Evolutionary conservation across 768 basidiomycete genomes (phyloP).

Genomic region (Boletellus ananas): DNA sequence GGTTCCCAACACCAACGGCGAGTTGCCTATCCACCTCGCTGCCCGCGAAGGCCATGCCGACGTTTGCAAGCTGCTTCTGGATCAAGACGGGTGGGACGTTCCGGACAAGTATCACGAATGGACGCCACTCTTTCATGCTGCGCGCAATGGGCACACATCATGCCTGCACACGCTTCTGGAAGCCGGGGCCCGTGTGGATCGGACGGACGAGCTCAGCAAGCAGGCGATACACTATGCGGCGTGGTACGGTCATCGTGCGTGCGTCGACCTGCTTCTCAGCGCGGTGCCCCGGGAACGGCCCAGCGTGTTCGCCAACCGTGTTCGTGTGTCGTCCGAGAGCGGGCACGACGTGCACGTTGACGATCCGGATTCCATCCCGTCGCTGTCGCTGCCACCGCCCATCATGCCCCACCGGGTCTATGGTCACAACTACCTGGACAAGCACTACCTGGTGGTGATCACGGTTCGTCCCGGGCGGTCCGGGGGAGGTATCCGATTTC

Average conservation of each 20-base stretch:
- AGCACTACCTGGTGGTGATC: slow-evolving; percentile 79
- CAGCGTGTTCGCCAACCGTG: slow-evolving; percentile 14
- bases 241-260: slow-evolving; percentile 86
- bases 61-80: slow-evolving; percentile 75
- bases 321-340: slow-evolving; percentile 24
- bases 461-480: slow-evolving; percentile 47
- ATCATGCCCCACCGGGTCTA: slow-evolving; percentile 98
- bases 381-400: slow-evolving; percentile 92
- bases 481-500: slow-evolving; percentile 57
- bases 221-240: slow-evolving; percentile 90
- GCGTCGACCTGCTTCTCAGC: slow-evolving; percentile 57
- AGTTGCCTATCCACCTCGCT: slow-evolving; percentile 95
- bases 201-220: slow-evolving; percentile 80
- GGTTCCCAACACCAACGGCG: slow-evolving; percentile 88
- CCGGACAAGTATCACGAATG: slow-evolving; percentile 98
- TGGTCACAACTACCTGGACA: slow-evolving; percentile 93
- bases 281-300: slow-evolving; percentile 24
- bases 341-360: slow-evolving; percentile 40
- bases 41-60: slow-evolving; percentile 86
- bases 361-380: slow-evolving; percentile 91
- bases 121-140: slow-evolving; percentile 96
- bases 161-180: slow-evolving; percentile 78
- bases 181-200: slow-evolving; percentile 73
- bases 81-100: slow-evolving; percentile 74
- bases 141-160: slow-evolving; percentile 73